phyloP scores from a whole-genome alignment of 164 flowering plant species.

The Vitis riparia region DNA sequence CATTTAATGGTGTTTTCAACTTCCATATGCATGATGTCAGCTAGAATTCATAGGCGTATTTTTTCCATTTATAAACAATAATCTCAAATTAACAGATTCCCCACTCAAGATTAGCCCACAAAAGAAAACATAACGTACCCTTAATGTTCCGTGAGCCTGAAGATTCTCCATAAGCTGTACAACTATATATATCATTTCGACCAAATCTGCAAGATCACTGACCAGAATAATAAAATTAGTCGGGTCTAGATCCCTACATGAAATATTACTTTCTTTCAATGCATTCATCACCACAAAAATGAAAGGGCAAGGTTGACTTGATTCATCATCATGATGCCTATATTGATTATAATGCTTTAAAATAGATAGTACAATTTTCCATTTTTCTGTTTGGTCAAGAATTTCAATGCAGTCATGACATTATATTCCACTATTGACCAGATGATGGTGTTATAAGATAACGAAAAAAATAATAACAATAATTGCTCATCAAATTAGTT shows the following conservation, averaged over 20 bases:
- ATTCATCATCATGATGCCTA: background rate
- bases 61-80: background rate
- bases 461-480: too few relatives aligned
- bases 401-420: background rate
- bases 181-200: constrained; percentile 69
- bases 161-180: constrained; percentile 82
- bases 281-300: background rate
- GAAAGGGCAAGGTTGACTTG: background rate
- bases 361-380: background rate
- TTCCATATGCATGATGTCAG: too few relatives aligned
- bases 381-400: background rate
- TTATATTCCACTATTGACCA: too few relatives aligned
- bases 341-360: background rate
- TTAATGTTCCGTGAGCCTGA: constrained; percentile 78
- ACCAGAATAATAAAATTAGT: constrained; percentile 5
- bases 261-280: too few relatives aligned
- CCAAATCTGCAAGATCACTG: constrained; percentile 95
- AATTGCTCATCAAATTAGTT: too few relatives aligned
- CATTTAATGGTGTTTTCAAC: too few relatives aligned
- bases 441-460: too few relatives aligned
- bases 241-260: too few relatives aligned
- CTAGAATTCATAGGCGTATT: too few relatives aligned
- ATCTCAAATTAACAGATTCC: background rate
- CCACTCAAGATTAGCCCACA: background rate
- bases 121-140: constrained; percentile 48